Conservation (phyloP, 2,329 filamentous ascomycete species). For the Fusarium fujikuroi region DNA sequence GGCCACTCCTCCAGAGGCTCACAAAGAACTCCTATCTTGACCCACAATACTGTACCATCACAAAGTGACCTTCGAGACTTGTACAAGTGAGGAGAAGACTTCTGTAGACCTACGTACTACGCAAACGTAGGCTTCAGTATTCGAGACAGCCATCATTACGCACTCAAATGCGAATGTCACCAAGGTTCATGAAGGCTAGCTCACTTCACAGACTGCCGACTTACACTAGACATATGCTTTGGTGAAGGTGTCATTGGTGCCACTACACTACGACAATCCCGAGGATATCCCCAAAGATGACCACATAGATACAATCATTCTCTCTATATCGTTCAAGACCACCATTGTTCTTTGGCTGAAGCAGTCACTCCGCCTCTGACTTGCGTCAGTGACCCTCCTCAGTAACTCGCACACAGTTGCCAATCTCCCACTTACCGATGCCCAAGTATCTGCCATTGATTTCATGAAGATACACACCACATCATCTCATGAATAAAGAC, state of each 20-base stretch:
- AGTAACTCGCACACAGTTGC: no score
- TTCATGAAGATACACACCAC: rapidly evolving
- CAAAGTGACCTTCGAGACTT: not conserved
- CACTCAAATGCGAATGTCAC: not conserved
- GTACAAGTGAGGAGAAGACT: not conserved
- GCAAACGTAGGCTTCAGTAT: not conserved
- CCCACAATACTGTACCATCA: not conserved
- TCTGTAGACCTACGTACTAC: not conserved
- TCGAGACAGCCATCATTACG: not conserved
- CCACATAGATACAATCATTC: rapidly evolving
- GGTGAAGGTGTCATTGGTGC: not conserved
- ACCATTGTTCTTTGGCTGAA: not conserved
- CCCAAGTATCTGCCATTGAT: rapidly evolving
- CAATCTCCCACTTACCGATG: not conserved
- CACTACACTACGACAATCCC: not conserved
- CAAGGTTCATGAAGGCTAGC: not conserved
- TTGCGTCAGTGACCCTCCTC: not conserved
- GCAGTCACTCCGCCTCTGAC: not conserved
- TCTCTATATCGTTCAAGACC: no score
- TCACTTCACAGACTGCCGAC: not conserved
- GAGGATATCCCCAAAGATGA: not conserved
- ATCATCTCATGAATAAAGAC: rapidly evolving
- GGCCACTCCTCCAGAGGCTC: no score
- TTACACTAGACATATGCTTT: not conserved
- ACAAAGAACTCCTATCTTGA: not conserved